These are phyloP conservation scores for Blastomyces parvus DNA, from an alignment of 2,329 filamentous ascomycete species.

Conservation along the genomic window DNA sequence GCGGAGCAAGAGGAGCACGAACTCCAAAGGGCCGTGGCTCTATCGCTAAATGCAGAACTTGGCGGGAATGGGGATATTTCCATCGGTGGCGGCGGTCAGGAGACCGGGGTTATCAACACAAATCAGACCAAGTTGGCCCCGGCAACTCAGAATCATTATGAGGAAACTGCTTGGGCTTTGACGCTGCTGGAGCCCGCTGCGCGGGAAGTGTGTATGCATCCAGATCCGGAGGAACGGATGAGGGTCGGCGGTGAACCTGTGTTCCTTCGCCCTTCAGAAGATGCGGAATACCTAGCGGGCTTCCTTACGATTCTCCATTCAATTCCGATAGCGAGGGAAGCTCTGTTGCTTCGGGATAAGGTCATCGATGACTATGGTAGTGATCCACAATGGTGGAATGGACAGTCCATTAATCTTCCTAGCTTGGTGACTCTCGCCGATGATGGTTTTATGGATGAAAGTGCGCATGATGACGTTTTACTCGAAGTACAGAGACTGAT, in stretches of 20 bases:
- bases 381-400: slow-evolving; percentile 54
- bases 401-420: slow-evolving; percentile 42
- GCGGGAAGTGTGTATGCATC: slow-evolving; percentile 47
- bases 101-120: slow-evolving; percentile 43
- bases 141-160: slow-evolving; percentile 47
- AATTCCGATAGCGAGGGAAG: slow-evolving; percentile 50
- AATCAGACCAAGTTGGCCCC: slow-evolving; percentile 43
- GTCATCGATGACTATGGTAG: slow-evolving; percentile 44
- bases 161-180: slow-evolving; percentile 48
- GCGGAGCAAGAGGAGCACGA: slow-evolving; percentile 38
- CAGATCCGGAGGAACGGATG: slow-evolving; percentile 42
- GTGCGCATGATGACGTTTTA: slow-evolving; percentile 36
- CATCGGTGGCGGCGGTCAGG: slow-evolving; percentile 46
- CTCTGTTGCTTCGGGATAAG: slow-evolving; percentile 42
- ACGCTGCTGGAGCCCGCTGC: slow-evolving; percentile 38
- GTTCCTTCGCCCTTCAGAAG: slow-evolving; percentile 48
- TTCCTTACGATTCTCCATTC: slow-evolving; percentile 53
- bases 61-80: slow-evolving; percentile 4
- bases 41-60: slow-evolving; percentile 36
- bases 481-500: slow-evolving; percentile 52
- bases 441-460: slow-evolving; percentile 24
- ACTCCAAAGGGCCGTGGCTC: slow-evolving; percentile 38
- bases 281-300: slow-evolving; percentile 46
- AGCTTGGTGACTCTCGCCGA: slow-evolving; percentile 42
- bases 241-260: slow-evolving; percentile 43